phyloP scores from a whole-genome alignment of 495 filamentous ascomycete genomes.

The Niebla homalea region DNA sequence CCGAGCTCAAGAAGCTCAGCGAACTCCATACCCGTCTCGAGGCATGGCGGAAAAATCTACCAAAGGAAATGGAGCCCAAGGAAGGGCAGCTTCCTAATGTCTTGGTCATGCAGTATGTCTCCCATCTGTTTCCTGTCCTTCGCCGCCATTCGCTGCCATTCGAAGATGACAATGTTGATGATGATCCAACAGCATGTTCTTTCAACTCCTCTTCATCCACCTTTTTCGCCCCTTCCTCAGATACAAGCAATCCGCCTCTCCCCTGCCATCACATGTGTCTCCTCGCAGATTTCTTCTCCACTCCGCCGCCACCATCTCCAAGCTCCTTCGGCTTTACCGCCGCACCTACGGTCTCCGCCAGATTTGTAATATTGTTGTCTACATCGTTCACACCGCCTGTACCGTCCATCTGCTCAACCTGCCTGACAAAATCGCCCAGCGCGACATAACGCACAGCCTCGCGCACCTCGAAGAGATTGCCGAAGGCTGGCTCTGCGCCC shows the following conservation, averaged over 20 bases:
- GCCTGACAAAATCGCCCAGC: slow-evolving; percentile 72
- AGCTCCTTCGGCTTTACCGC: slow-evolving; percentile 84
- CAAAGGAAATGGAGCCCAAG: slow-evolving; percentile 74
- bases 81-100: slow-evolving; percentile 81
- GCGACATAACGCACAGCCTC: slow-evolving; percentile 84
- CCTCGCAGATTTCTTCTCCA: slow-evolving; percentile 83
- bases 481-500: slow-evolving; percentile 84
- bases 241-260: slow-evolving; percentile 66
- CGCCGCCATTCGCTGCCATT: background rate
- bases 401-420: slow-evolving; percentile 91
- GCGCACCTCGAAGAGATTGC: slow-evolving; percentile 91
- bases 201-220: slow-evolving; percentile 90
- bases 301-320: slow-evolving; percentile 78
- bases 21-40: slow-evolving; percentile 85
- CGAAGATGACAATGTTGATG: slow-evolving; percentile 19
- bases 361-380: slow-evolving; percentile 90
- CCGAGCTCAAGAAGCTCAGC: slow-evolving; percentile 85
- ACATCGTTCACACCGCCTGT: slow-evolving; percentile 85
- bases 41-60: slow-evolving; percentile 77
- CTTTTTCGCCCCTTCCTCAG: slow-evolving; percentile 94
- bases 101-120: slow-evolving; percentile 88
- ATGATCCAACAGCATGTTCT: slow-evolving; percentile 65
- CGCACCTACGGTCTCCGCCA: slow-evolving; percentile 79
- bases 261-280: slow-evolving; percentile 76
- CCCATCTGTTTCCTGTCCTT: background rate